A percentile compares a stretch with the other conserved stretches of the same genome.
Conservation (phyloP, 352 stramenopile genomes). For the Globisporangium abappressorium region DNA sequence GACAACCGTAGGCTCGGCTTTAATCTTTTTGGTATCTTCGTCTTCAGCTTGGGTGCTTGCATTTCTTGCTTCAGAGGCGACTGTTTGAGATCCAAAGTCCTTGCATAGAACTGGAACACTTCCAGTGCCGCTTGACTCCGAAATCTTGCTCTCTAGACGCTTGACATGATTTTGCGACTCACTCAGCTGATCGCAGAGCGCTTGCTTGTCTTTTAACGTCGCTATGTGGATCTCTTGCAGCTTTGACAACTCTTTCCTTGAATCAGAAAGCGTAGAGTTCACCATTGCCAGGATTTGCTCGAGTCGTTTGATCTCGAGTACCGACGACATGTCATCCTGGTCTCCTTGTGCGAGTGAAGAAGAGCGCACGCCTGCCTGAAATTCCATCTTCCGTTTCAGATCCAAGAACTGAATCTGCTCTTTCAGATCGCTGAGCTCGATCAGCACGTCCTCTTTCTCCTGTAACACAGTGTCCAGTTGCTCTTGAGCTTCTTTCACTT, state of each 20-base stretch:
- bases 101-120: conserved; percentile 14
- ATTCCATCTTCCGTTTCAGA: conserved; percentile 43
- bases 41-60: conserved; percentile 4
- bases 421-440: conserved; percentile 41
- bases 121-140: not conserved
- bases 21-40: not conserved
- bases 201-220: conserved; percentile 48
- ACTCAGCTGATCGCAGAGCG: conserved; percentile 33
- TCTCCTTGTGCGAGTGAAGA: not conserved
- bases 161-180: conserved; percentile 17
- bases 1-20: not conserved
- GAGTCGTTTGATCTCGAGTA: conserved; percentile 39
- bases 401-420: conserved; percentile 54
- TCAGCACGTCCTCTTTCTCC: conserved; percentile 33
- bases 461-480: conserved; percentile 35
- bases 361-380: conserved; percentile 10
- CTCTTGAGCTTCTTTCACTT: conserved; percentile 26
- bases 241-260: conserved; percentile 43
- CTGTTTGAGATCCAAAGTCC: conserved; percentile 19
- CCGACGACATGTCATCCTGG: conserved; percentile 15
- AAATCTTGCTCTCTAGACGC: conserved; percentile 21
- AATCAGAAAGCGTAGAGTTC: conserved; percentile 35
- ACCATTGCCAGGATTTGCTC: conserved; percentile 39
- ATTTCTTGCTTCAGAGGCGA: conserved; percentile 7
- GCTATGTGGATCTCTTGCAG: conserved; percentile 38